Evolutionary conservation across 768 basidiomycete species (phyloP).

Genomic region (Tricholoma matsutake): DNA sequence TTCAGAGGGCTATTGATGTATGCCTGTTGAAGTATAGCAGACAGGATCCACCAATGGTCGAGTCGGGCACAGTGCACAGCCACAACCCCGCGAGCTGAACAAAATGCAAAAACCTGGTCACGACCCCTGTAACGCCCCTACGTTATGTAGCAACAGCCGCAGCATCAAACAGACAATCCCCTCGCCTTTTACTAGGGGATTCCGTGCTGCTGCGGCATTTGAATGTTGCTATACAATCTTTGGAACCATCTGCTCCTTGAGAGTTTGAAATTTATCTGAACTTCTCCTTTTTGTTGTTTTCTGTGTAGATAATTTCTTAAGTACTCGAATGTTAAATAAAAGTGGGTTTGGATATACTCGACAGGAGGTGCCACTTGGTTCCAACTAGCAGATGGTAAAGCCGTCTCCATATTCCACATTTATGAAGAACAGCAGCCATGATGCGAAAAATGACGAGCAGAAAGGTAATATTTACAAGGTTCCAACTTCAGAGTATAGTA

Average conservation of each 20-base stretch:
- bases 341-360: no score
- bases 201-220: constrained; percentile 24
- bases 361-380: no score
- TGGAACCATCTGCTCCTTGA: constrained; percentile 13
- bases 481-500: no score
- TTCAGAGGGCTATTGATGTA: no score
- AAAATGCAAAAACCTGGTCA: constrained; percentile 13
- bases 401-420: no score
- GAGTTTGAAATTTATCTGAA: background rate
- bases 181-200: constrained; percentile 35
- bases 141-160: constrained; percentile 17
- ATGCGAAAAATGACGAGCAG: no score
- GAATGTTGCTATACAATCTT: constrained; percentile 24
- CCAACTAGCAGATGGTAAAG: no score
- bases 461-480: no score
- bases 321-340: no score
- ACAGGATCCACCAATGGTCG: no score
- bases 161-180: constrained; percentile 28
- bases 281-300: background rate
- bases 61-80: constrained; percentile 7
- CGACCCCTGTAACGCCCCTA: background rate
- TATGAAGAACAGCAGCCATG: no score
- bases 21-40: no score
- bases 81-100: constrained; percentile 16
- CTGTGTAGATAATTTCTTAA: background rate